Base-by-base conservation (phyloP, 805 yeast species). In the Ogataea kodamae region DNA sequence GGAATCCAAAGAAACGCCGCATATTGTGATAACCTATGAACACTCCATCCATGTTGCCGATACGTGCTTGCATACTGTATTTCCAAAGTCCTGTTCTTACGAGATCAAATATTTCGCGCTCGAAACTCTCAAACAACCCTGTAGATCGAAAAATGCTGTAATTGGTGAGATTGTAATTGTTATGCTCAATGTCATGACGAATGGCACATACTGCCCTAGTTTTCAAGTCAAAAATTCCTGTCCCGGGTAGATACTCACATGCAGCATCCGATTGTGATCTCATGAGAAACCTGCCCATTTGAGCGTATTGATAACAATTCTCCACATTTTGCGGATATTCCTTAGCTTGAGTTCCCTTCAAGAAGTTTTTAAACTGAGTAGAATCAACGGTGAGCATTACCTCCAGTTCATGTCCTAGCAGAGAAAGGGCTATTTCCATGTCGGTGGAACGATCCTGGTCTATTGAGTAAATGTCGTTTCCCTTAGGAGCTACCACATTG, bases 1-100 rank as follows among this genome's bases (percentile, higher is more conserved):
- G 90, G 58, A 88, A 92, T 3, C 97, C 98, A 59, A 90, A 86
- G 48, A 89, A 73, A 29, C 77, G 65, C 18, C 74, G 68, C 32
- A 87, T 72, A 55, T 89, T 90, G 57, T 90, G 98, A 57, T 80
- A 90, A 0, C 96, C 96, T 10, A 90, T 69, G 47, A 85, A 87
- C 3, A 92, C 86, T 5, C 98, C 98, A 59, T 89, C 97, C 97
- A 92, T 90, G 49, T 83, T 78, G 3, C 97, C 98, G 25, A 90
- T 83, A 42, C 97, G 69, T 0, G 96, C 97, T 58, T 92, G 97
- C 45, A 90, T 67, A 3, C 84, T 73, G 53, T 90, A 90, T 60
- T 90, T 90, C 47, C 90, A 64, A 60, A 90, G 61, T 0, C 92
- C 81, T 2, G 90, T 74, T 38, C 84, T 64, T 11, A 80, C 73